phyloP scores from a whole-genome alignment of 345 rosid species.

The Pugionium dolabratum region DNA sequence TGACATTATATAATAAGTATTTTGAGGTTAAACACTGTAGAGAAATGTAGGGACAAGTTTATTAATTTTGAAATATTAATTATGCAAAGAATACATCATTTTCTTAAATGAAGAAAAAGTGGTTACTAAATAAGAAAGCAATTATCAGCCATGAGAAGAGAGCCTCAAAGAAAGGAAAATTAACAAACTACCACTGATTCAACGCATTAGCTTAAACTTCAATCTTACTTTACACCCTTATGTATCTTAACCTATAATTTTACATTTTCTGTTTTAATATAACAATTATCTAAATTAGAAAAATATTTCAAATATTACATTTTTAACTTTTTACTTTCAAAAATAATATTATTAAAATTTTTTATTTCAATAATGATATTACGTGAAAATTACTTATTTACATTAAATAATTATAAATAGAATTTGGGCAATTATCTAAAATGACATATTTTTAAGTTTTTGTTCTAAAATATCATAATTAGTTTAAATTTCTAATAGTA shows the following conservation, averaged over 20 bases:
- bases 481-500: no score
- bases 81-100: slow-evolving; percentile 19
- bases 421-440: no score
- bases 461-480: no score
- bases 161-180: slow-evolving; percentile 27
- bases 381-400: no score
- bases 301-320: no score
- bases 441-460: no score
- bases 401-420: no score
- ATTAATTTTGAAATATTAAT: slow-evolving; percentile 7
- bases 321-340: not conserved
- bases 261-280: slow-evolving; percentile 3
- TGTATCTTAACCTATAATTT: slow-evolving; percentile 35
- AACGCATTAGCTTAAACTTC: slow-evolving; percentile 44
- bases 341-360: not conserved
- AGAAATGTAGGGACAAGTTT: not conserved
- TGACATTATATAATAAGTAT: no score
- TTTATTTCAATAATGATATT: no score
- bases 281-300: not conserved
- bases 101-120: slow-evolving; percentile 38
- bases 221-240: slow-evolving; percentile 41
- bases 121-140: slow-evolving; percentile 34
- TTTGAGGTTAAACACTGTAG: no score
- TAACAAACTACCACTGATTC: slow-evolving; percentile 40
- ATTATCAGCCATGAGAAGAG: slow-evolving; percentile 38